Evolutionary conservation across 306 rosid species (phyloP), one percentile per base, ranked within the genome.

Genomic region (Dalbergia cochinchinensis): DNA sequence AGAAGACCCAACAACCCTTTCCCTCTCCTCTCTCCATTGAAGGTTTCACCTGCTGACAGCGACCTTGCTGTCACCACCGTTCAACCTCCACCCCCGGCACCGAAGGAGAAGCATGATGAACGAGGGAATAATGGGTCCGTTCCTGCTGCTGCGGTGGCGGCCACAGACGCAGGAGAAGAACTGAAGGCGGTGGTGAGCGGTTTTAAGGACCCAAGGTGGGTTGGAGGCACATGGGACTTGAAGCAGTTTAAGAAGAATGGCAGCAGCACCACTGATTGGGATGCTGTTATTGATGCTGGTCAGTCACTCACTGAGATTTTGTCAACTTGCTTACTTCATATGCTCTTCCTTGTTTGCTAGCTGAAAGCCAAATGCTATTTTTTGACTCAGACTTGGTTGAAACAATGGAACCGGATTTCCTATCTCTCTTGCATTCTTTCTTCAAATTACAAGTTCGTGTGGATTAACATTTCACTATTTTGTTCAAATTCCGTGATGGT

Each of bases 211-310:
- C 60, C 60, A 54, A 54, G 11, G n/a, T 54, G 60, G 60, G 60
- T 54, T 16, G 60, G 60, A n/a, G 60, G 60, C 9, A 54, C 22
- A 6, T 54, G 60, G 60, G 60, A 54, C 60, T 8, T 54, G 22
- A 54, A 0, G 9, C 60, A 54, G 60, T 54, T 54, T 16, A 19
- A 54, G 22, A 54, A 54, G 4, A 54, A 54, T 16, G 60, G 60
- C 20, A 54, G 1, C 60, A 54, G 60, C 20, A 54, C 1, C 60
- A 54, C 60, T 54, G 22, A n/a, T n/a, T 54, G 60, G 60, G 60
- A 54, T 12, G 7, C 60, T 54, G 22, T 54, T 16, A 54, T 54
- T 54, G 60, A 54, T n/a, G 60, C 60, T 54, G 60, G 60, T 54
- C 50, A 44, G 50, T 37, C 31, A 26, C 31, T 26, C 31, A 26